phyloP scores from a whole-genome alignment of 202 grass and related monocot genomes.

The Alloteropsis angusta region DNA sequence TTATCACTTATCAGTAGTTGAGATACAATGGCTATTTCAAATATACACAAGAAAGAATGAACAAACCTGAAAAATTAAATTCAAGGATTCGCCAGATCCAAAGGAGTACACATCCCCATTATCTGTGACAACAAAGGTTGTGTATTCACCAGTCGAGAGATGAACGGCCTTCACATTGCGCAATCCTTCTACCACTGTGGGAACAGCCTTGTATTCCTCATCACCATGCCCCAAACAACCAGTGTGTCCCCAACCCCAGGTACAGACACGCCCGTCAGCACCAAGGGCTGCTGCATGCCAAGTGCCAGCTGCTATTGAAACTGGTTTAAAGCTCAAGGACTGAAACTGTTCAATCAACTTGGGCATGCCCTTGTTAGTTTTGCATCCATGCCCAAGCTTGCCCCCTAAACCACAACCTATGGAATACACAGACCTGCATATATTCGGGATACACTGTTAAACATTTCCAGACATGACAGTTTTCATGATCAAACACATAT shows the following conservation, averaged over 20 bases:
- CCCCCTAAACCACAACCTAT: conserved; percentile 74
- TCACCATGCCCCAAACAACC: conserved; percentile 68
- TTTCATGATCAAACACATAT: not conserved
- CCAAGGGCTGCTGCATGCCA: conserved; percentile 55
- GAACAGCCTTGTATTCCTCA: conserved; percentile 40
- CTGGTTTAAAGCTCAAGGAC: conserved; percentile 43
- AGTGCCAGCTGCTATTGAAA: conserved; percentile 52
- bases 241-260: conserved; percentile 58
- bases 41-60: not conserved
- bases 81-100: conserved; percentile 35
- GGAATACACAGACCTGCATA: conserved; percentile 70
- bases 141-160: conserved; percentile 51
- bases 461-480: not conserved
- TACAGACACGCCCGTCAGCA: conserved; percentile 48
- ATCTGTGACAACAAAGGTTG: conserved; percentile 52
- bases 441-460: not conserved
- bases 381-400: conserved; percentile 67
- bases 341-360: conserved; percentile 51
- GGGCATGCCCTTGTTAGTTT: conserved; percentile 21
- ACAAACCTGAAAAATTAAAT: conserved; percentile 34
- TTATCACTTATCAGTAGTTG: not conserved
- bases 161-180: conserved; percentile 40
- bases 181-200: conserved; percentile 45
- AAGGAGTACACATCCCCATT: conserved; percentile 57
- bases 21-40: not conserved